Percentiles rank a stretch among this genome's conserved stretches.
phyloP scores from a whole-genome alignment of 495 filamentous ascomycete species.

The Aspergillus hancockii region DNA sequence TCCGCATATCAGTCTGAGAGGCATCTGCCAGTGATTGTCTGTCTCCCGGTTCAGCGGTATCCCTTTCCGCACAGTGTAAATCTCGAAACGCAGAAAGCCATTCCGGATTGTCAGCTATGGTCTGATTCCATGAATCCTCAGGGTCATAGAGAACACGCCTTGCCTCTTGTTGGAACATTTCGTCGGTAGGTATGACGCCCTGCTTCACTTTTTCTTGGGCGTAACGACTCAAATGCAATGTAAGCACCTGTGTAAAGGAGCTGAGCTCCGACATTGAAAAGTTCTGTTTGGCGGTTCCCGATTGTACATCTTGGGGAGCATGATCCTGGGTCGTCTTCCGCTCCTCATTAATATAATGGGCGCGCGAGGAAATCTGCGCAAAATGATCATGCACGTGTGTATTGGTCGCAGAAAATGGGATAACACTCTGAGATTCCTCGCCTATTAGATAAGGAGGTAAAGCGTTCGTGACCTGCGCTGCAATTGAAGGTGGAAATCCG shows the following conservation, averaged over 20 bases:
- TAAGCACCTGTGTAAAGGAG: constrained; percentile 23
- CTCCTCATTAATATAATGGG: constrained; percentile 1
- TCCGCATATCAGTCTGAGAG: neutral
- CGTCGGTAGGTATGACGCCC: constrained; percentile 54
- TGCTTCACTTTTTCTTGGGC: constrained; percentile 42
- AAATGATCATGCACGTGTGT: constrained; percentile 19
- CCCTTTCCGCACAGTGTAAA: constrained; percentile 5
- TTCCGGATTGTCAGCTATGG: constrained; percentile 55
- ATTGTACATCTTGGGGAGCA: neutral
- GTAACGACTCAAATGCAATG: constrained; percentile 46
- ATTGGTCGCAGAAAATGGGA: constrained; percentile 30
- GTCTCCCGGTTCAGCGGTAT: neutral
- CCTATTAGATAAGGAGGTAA: constrained; percentile 54
- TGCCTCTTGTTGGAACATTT: constrained; percentile 55
- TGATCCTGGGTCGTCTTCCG: neutral
- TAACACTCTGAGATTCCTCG: constrained; percentile 23
- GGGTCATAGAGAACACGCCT: constrained; percentile 59
- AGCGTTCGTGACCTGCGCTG: constrained; percentile 62
- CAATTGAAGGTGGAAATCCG: constrained; percentile 63
- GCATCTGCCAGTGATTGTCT: neutral
- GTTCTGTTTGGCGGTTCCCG: neutral
- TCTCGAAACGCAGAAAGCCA: constrained; percentile 44
- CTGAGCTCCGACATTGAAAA: constrained; percentile 10
- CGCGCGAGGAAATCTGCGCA: constrained; percentile 22
- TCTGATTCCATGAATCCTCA: constrained; percentile 66